Evolutionary conservation across 805 yeast species (phyloP).

Genomic region (Wickerhamiella parazyma): DNA sequence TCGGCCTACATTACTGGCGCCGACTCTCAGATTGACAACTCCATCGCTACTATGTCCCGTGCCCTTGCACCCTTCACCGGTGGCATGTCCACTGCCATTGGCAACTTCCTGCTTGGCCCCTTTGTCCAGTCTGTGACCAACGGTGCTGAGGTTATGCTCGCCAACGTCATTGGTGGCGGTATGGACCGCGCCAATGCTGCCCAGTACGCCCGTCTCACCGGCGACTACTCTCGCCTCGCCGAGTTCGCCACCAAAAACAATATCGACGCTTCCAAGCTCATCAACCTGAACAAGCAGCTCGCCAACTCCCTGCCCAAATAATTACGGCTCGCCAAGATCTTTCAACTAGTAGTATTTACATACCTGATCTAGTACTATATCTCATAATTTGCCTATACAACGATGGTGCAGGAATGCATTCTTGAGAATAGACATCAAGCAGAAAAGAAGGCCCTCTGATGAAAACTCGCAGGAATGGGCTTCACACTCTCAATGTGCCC

Average conservation of each 20-base stretch:
- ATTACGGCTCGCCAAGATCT: too few species aligned
- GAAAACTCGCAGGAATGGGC: too few species aligned
- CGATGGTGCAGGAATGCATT: too few species aligned
- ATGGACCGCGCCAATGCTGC: constrained; percentile 14
- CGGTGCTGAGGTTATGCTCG: constrained; percentile 23
- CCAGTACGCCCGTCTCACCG: constrained; percentile 13
- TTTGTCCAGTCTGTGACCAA: constrained; percentile 24
- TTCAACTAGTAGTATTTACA: too few species aligned
- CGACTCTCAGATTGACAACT: constrained; percentile 24
- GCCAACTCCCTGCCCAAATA: constrained; percentile 8
- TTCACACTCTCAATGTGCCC: too few species aligned
- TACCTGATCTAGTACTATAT: too few species aligned
- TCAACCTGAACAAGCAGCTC: constrained; percentile 15
- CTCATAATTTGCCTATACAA: too few species aligned
- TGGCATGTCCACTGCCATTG: constrained; percentile 15
- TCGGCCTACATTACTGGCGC: constrained; percentile 21
- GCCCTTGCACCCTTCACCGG: constrained; percentile 16
- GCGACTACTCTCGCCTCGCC: constrained; percentile 15
- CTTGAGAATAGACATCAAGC: too few species aligned
- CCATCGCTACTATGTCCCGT: constrained; percentile 15
- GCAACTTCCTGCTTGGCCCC: constrained; percentile 21
- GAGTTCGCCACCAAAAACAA: constrained; percentile 14
- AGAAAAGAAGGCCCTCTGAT: too few species aligned
- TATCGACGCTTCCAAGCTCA: constrained; percentile 13
- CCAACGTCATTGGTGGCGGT: constrained; percentile 18